Evolutionary conservation across 2,329 filamentous ascomycete species (phyloP).

Genomic region (Epichloe scottii): DNA sequence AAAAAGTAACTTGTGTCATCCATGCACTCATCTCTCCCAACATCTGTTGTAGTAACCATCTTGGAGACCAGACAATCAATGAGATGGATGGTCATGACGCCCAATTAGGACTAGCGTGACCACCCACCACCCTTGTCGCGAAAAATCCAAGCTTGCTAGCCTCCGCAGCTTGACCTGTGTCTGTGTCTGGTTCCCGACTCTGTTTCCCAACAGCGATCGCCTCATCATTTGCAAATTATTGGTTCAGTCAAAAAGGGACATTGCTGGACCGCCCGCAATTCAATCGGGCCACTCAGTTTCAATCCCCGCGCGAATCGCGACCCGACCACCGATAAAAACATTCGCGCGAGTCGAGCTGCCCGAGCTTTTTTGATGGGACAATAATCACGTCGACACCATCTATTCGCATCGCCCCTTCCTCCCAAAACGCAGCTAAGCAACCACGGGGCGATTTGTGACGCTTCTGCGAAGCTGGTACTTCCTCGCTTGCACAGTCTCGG

Average conservation of each 20-base stretch:
- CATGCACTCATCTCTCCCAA: neutral
- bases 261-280: neutral
- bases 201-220: neutral
- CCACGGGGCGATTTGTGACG: slow-evolving; percentile 1
- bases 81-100: slow-evolving; percentile 17
- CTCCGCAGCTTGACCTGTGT: neutral
- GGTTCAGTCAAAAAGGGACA: neutral
- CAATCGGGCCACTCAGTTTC: neutral
- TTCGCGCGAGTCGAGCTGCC: neutral
- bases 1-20: too few species aligned
- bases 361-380: slow-evolving; percentile 4
- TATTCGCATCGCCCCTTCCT: neutral
- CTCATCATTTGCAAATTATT: neutral
- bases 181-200: neutral
- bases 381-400: slow-evolving; percentile 5
- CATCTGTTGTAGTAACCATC: neutral
- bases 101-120: slow-evolving; percentile 21
- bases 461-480: neutral
- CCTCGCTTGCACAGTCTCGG: neutral
- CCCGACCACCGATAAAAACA: neutral
- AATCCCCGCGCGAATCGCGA: neutral
- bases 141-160: slow-evolving; percentile 7
- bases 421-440: neutral
- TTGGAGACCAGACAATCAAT: neutral
- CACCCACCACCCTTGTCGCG: slow-evolving; percentile 6